Evolutionary conservation across 2,329 filamentous ascomycete species (phyloP).

Genomic region (Colletotrichum filicis): DNA sequence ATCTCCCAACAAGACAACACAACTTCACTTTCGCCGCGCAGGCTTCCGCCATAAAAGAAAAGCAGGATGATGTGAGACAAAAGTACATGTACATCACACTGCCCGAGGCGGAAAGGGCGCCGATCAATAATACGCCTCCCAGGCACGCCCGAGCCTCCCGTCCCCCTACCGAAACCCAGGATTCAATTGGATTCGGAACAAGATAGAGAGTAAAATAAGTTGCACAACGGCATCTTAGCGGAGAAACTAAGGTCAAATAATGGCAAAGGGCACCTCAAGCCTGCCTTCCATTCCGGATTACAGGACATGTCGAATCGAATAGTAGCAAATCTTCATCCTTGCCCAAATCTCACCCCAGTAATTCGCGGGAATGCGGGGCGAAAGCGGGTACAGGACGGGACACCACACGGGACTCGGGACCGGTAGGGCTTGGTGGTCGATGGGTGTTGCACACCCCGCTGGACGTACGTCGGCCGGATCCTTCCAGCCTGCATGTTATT

Average conservation of each 20-base stretch:
- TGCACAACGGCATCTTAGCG: neutral
- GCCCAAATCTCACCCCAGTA: neutral
- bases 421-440: neutral
- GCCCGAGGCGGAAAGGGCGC: slow-evolving; percentile 16
- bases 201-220: neutral
- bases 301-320: neutral
- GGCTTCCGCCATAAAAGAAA: neutral
- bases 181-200: neutral
- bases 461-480: slow-evolving; percentile 13
- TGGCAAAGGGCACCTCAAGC: neutral
- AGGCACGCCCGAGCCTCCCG: neutral
- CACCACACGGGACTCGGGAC: slow-evolving; percentile 2
- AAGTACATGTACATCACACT: neutral
- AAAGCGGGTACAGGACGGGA: too few species aligned
- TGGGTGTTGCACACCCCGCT: neutral
- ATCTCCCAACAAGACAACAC: neutral
- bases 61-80: slow-evolving; percentile 15
- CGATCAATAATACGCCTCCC: slow-evolving; percentile 22
- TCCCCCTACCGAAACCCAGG: neutral
- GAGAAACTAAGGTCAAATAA: neutral
- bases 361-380: neutral
- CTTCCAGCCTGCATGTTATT: neutral
- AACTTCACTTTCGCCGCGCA: neutral
- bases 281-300: neutral
- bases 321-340: neutral